Base-by-base conservation (phyloP, 805 yeast species). In the Candida vartiovaarae region DNA sequence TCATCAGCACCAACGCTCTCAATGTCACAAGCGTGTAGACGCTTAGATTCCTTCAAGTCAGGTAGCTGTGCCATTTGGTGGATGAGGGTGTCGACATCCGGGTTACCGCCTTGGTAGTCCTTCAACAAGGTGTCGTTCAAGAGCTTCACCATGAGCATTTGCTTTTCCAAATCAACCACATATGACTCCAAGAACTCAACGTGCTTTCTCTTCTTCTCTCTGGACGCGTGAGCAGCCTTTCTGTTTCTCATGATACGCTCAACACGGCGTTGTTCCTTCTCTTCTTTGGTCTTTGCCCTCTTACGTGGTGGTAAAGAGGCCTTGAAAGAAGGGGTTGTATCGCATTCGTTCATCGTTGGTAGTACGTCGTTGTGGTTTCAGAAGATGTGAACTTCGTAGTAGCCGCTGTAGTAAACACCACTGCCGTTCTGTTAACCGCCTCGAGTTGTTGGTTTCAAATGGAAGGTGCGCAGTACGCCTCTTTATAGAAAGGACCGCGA, bases 181-280 rank as follows among this genome's bases (percentile, higher is more conserved):
- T 57, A 57, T 2, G 55, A 44, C 41, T 91, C 97, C 53, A 93
- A 72, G 49, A 77, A 80, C 64, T 89, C 96, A 45, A 93, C 83
- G 61, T 91, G 95, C 60, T 81, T 78, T 61, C 98, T 78, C 76
- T 91, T 91, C 77, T 91, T 90, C 61, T 93, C 99, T 53, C 99
- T 78, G 28, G 96, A 86, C 42, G 96, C 95, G 63, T 91, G 98
- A 39, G 99, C 99, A 11, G 98, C 98, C 61, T 91, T 84, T 59
- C 98, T 78, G 66, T 91, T 91, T 62, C 99, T 77, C 56, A 91
- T 71, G 40, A 93, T 90, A 41, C 99, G 74, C 66, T 93, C 98
- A 43, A 90, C 80, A 38, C 96, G 77, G 52, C 98, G 82, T 68
- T 91, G 98, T 65, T 93, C 98, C 68, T 91, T 93, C 68, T 91